Evolutionary conservation across 225 moss, liverwort and hornwort genomes (phyloP).

Genomic region (Bryoerythrophyllum caledonicum): DNA sequence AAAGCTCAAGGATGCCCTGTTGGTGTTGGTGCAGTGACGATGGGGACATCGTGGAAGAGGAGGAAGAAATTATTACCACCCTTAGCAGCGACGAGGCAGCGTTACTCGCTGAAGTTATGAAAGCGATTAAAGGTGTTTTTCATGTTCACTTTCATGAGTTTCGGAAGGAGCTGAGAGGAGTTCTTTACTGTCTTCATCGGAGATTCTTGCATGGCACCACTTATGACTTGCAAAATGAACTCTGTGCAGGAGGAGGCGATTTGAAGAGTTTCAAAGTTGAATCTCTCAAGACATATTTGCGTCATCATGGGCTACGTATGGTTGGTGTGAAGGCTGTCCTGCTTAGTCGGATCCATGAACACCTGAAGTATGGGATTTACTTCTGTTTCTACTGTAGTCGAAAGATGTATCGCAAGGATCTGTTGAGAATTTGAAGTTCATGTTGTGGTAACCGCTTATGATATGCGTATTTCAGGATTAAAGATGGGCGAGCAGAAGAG

Average conservation of each 20-base stretch:
- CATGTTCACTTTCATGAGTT: conserved; percentile 6
- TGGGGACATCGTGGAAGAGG: conserved; percentile 26
- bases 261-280: conserved; percentile 58
- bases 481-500: conserved; percentile 45
- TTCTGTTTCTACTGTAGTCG: not conserved
- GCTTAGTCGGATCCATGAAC: conserved; percentile 68
- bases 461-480: conserved; percentile 40
- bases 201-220: too few relatives aligned
- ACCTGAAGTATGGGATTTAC: conserved; percentile 51
- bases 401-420: not conserved
- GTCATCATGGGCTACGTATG: conserved; percentile 55
- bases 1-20: not conserved
- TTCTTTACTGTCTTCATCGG: not conserved
- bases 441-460: conserved; percentile 4
- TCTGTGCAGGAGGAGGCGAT: conserved; percentile 59
- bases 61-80: conserved; percentile 29
- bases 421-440: not conserved
- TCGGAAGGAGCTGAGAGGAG: not conserved
- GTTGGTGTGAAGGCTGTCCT: conserved; percentile 66
- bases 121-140: conserved; percentile 30
- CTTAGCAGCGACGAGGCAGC: conserved; percentile 41
- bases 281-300: conserved; percentile 67
- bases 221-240: too few relatives aligned
- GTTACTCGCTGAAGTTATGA: conserved; percentile 37
- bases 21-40: conserved; percentile 32